Base-by-base conservation (phyloP, 345 rosid genomes). In the Angophora floribunda region DNA sequence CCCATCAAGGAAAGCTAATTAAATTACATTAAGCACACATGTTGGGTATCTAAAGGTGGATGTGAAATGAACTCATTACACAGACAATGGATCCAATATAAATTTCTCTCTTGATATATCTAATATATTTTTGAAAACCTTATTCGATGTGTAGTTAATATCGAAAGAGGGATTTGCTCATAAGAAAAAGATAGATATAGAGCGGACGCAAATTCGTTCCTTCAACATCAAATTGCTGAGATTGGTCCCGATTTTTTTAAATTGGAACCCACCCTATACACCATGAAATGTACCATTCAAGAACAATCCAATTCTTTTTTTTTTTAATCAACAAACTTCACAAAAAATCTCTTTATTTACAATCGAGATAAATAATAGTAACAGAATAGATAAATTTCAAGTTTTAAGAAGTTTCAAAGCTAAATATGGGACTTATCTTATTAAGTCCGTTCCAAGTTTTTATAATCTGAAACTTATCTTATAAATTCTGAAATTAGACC, bases 351-450 rank as follows among this genome's bases (percentile, higher is more conserved):
- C 24, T 70, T 36, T 36, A 36, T 70, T 70, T 32, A 41, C 16
- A 36, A 70, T 70, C 11, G 1, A 70, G 80, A 70, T 4, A 70
- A 32, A 32, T 16, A 36, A 4, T 16, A 4, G 22, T 36, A 32
- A 16, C 0, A 4, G 0, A 12, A 3, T 36, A 1, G 1, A 17
- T 70, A 63, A 2, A 1, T 30, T 67, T 6, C 6, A 70, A 17
- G 1, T 28, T 22, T 5, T 17, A 55, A 22, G 28, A 55, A 55
- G 22, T 55, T 55, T 55, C 28, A 55, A 55, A 55, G 4, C 28
- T 4, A 1, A 55, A 9, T 55, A n/a, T 9, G 4, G 7, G 4
- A 21, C 2, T 28, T 55, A 55, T 22, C 12, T 9, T 55, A 21
- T 55, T 4, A 5, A 4, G 28, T 3, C 10, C 28, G 4, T 55